phyloP scores from a whole-genome alignment of 305 asterid species.

The Solanum hybrid region DNA sequence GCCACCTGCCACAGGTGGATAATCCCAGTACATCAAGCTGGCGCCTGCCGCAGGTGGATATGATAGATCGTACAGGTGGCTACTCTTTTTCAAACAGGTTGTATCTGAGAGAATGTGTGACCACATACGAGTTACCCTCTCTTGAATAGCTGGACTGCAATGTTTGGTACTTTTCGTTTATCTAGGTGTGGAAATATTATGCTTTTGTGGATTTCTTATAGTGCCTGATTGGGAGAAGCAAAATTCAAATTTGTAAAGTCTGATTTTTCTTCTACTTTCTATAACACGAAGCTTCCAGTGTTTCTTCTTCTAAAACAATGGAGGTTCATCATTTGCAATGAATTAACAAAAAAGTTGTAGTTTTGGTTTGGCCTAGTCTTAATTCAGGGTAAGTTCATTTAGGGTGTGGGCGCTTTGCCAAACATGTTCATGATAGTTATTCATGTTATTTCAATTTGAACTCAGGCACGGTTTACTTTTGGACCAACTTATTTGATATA shows the following conservation, averaged over 20 bases:
- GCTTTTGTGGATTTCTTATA: not conserved
- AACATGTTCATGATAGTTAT: not conserved
- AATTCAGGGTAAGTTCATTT: not conserved
- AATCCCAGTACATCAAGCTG: not conserved
- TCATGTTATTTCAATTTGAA: not conserved
- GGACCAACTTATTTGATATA: slow-evolving; percentile 1
- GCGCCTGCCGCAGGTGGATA: not conserved
- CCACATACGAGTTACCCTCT: not conserved
- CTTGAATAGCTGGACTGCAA: not conserved
- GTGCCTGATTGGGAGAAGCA: not conserved
- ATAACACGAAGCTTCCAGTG: not conserved
- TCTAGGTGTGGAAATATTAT: not conserved
- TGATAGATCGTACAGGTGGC: not conserved
- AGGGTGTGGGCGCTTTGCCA: not conserved
- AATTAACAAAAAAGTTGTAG: not conserved
- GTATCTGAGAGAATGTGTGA: not conserved
- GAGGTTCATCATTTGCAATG: not conserved
- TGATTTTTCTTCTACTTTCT: not conserved
- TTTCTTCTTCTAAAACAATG: not conserved
- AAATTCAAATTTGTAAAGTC: not conserved
- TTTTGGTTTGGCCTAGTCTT: not conserved
- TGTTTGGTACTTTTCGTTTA: not conserved
- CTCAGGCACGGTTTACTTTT: not conserved
- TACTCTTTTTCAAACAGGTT: not conserved
- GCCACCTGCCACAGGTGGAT: not conserved